These are phyloP conservation scores for Boletus mariae DNA, from an alignment of 1,284 basidiomycete species.

Conservation along the genomic window DNA sequence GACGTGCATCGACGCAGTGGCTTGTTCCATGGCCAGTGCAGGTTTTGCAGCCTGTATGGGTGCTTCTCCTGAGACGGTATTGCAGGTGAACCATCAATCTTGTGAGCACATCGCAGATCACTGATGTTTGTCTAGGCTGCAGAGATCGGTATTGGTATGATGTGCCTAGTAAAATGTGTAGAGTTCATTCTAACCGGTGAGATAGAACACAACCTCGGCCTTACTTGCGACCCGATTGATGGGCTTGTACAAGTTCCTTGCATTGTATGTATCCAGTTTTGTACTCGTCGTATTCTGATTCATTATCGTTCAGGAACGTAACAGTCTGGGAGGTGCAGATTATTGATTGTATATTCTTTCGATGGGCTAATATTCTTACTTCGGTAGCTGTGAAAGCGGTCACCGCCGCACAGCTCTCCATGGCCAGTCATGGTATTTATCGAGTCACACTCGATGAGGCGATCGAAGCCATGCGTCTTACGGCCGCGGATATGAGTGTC, in stretches of 20 bases:
- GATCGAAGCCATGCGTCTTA: constrained; percentile 92
- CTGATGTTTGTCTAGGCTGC: constrained; percentile 62
- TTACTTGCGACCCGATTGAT: constrained; percentile 92
- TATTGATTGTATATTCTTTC: neutral
- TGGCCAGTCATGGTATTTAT: constrained; percentile 86
- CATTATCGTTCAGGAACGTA: constrained; percentile 58
- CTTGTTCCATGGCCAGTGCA: constrained; percentile 89
- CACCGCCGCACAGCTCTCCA: constrained; percentile 90
- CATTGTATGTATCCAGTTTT: constrained; percentile 56
- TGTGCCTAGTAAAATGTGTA: neutral
- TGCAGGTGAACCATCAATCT: constrained; percentile 47
- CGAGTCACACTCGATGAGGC: constrained; percentile 91
- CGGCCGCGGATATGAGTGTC: constrained; percentile 83
- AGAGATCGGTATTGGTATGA: constrained; percentile 86
- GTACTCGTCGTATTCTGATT: constrained; percentile 4
- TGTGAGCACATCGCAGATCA: neutral
- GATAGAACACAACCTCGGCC: constrained; percentile 78
- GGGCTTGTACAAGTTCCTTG: constrained; percentile 94
- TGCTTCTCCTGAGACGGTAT: constrained; percentile 75
- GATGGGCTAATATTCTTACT: constrained; percentile 7
- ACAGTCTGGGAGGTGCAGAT: constrained; percentile 73
- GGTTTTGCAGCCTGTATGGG: constrained; percentile 94
- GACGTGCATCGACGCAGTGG: constrained; percentile 47
- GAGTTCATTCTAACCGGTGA: constrained; percentile 14
- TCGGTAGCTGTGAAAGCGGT: constrained; percentile 78